Base-by-base conservation (phyloP, 371 early-diverging fungal species). In the Mortierella sp. region DNA sequence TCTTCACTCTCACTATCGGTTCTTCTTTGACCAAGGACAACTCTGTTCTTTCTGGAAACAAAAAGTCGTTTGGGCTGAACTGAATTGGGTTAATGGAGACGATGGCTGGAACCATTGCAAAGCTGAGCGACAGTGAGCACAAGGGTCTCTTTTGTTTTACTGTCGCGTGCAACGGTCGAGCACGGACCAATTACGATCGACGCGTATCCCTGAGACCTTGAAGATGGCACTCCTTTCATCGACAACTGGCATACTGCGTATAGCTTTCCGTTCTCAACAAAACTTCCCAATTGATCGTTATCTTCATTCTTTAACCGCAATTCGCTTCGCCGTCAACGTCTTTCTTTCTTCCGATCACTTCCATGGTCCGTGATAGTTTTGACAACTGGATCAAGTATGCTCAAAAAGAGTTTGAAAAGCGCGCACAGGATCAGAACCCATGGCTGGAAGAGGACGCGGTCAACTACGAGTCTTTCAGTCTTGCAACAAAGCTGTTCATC, bases 361-460 rank as follows among this genome's bases (percentile, higher is more conserved):
- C 31, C 40, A 41, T 44, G 7, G 19, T 11, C 44, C 4, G 11
- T 11, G 11, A 19, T 86, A 92, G 93, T 43, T 73, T 80, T 14
- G 88, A 89, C 39, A 92, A 87, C 50, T 93, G 93, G 93, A 88
- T 89, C 77, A 82, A 68, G 61, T 89, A 89, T 52, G 87, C 89
- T 69, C 79, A 86, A 4, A 86, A 86, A 66, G 92, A 92, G 72
- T 89, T 88, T 44, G 89, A 88, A 31, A 89, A 88, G 41, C 86
- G 89, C 39, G 83, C 77, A 48, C 69, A 55, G 14, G 79, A 86
- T 13, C 68, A 50, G 43, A 85, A 85, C 26, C 76, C 79, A 14
- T 74, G 76, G 80, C 6, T 73, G 47, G 76, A 78, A 19, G 78
- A 74, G 65, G 80, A 85, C 13, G 82, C 66, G 1, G 55, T 76